Conservation (phyloP, 2,329 filamentous ascomycete species). For the Pestalotiopsis sp. region DNA sequence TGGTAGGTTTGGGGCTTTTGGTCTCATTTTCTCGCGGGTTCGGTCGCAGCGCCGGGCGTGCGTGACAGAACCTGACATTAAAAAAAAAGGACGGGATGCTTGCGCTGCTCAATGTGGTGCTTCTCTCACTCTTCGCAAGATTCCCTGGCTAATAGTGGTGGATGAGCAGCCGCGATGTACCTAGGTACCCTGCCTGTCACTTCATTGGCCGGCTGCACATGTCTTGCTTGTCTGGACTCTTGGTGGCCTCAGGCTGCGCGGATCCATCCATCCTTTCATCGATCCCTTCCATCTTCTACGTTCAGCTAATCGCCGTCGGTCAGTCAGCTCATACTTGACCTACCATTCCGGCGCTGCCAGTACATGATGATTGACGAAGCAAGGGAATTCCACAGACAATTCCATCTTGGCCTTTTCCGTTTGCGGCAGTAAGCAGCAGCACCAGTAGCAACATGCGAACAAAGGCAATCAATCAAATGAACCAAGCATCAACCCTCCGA, state of each 20-base stretch:
- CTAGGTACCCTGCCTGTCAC: not conserved
- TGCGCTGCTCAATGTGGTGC: slow-evolving; percentile 3
- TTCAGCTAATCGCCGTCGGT: too few species aligned
- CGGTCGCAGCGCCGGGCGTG: slow-evolving; percentile 11
- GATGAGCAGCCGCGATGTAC: slow-evolving; percentile 1
- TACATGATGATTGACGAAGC: too few species aligned
- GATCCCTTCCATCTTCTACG: too few species aligned
- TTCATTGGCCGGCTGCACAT: too few species aligned
- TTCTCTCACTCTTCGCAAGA: slow-evolving; percentile 5
- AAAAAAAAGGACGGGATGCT: slow-evolving; percentile 15
- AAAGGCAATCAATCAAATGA: not conserved
- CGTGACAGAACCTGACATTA: slow-evolving; percentile 8
- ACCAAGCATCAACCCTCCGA: not conserved
- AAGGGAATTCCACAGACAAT: too few species aligned
- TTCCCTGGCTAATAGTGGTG: not conserved
- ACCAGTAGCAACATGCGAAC: not conserved
- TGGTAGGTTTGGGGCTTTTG: slow-evolving; percentile 37
- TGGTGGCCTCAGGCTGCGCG: too few species aligned
- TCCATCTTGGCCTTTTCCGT: not conserved
- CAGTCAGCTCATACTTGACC: too few species aligned
- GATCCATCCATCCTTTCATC: too few species aligned
- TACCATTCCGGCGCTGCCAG: too few species aligned
- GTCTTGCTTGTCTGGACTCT: too few species aligned
- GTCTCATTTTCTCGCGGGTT: slow-evolving; percentile 38
- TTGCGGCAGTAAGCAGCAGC: slow-evolving; percentile 11